These are phyloP conservation scores for Leccinum angustisporum DNA, from an alignment of 1,284 basidiomycete genomes.

Conservation along the genomic window DNA sequence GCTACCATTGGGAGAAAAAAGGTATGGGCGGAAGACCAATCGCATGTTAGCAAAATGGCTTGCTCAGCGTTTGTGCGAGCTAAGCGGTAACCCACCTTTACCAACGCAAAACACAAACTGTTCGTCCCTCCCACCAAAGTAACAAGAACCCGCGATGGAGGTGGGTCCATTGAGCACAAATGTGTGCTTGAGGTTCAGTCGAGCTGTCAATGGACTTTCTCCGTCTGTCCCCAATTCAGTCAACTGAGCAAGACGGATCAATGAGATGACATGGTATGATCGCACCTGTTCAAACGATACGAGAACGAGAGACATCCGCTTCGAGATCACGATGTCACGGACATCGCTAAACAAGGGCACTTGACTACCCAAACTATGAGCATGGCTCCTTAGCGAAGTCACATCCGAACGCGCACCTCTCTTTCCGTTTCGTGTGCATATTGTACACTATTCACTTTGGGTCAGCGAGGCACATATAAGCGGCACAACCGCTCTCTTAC, in stretches of 20 bases:
- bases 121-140: conserved; percentile 74
- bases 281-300: conserved; percentile 58
- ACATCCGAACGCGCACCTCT: conserved; percentile 49
- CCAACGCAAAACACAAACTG: conserved; percentile 74
- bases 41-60: not conserved
- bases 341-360: conserved; percentile 77
- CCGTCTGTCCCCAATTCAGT: conserved; percentile 15
- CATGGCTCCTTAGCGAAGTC: not conserved
- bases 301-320: conserved; percentile 56
- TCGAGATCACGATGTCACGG: conserved; percentile 66
- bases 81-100: conserved; percentile 50
- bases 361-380: conserved; percentile 44
- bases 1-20: conserved; percentile 43
- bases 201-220: conserved; percentile 36
- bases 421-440: conserved; percentile 59
- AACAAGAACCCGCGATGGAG: conserved; percentile 76
- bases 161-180: conserved; percentile 68
- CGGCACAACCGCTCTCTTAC: conserved; percentile 38
- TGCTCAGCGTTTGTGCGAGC: not conserved
- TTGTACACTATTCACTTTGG: conserved; percentile 58
- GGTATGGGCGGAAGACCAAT: not conserved
- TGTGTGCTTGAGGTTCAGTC: conserved; percentile 60
- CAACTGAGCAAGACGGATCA: not conserved
- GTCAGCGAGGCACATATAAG: conserved; percentile 5
- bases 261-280: not conserved